Evolutionary conservation across 192 early-diverging fungal genomes (phyloP).

Genomic region (Coemansia sp.): DNA sequence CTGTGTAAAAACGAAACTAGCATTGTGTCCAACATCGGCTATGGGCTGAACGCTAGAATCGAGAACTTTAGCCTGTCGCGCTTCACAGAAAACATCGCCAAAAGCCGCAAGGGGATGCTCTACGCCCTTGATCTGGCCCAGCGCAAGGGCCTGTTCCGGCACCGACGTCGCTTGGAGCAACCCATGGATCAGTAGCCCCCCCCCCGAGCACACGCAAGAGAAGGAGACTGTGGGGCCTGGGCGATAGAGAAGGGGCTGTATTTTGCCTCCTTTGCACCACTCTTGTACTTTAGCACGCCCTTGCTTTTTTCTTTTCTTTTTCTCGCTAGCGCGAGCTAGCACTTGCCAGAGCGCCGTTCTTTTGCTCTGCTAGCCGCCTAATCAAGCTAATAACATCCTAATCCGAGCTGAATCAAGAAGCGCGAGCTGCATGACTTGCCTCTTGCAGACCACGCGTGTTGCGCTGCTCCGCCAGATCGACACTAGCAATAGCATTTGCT

Average conservation of each 20-base stretch:
- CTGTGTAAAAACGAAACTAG: conserved; percentile 76
- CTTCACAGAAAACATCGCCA: conserved; percentile 69
- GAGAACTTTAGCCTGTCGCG: conserved; percentile 86
- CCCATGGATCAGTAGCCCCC: neutral
- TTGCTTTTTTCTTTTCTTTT: neutral
- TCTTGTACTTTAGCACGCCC: neutral
- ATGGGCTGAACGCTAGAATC: conserved; percentile 76
- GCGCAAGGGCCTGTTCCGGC: conserved; percentile 47
- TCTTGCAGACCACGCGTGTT: neutral
- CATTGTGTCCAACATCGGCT: conserved; percentile 85
- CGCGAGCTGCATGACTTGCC: neutral
- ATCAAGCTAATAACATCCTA: neutral
- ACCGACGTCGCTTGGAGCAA: conserved; percentile 27
- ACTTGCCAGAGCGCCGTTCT: no score
- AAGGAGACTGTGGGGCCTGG: neutral
- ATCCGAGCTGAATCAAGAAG: neutral
- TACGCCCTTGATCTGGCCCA: conserved; percentile 53
- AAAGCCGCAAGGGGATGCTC: conserved; percentile 55
- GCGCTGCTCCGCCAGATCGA: neutral
- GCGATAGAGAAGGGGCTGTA: neutral
- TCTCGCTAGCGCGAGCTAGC: neutral
- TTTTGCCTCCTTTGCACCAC: neutral
- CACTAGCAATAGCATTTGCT: neutral
- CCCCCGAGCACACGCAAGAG: neutral
- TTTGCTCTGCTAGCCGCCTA: neutral